phyloP scores from a whole-genome alignment of 1,139 yeast genomes.

The Debaryomyces subglobosus region DNA sequence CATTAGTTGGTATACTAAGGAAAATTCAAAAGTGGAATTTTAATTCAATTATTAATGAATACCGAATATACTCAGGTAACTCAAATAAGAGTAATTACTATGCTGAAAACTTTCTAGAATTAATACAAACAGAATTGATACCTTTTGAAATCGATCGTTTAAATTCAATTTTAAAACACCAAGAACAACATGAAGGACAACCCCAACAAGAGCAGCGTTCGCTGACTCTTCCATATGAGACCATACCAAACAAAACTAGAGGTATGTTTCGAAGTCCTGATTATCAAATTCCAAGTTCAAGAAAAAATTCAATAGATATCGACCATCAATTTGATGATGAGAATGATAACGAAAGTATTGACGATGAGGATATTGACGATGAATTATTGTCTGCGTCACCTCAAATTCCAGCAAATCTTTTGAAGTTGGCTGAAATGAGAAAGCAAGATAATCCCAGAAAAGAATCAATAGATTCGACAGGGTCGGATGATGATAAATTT shows the following conservation, averaged over 20 bases:
- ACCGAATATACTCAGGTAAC: conserved; percentile 65
- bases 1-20: conserved; percentile 78
- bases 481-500: conserved; percentile 22
- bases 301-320: conserved; percentile 9
- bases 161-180: conserved; percentile 14
- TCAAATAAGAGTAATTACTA: conserved; percentile 75
- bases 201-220: conserved; percentile 12
- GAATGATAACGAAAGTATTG: conserved; percentile 25
- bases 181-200: conserved; percentile 13
- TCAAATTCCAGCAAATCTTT: conserved; percentile 62
- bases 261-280: conserved; percentile 16
- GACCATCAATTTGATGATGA: conserved; percentile 20
- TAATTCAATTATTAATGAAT: conserved; percentile 82
- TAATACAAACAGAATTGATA: conserved; percentile 59
- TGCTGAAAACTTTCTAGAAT: conserved; percentile 81
- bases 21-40: conserved; percentile 89
- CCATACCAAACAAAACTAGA: conserved; percentile 6
- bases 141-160: conserved; percentile 43
- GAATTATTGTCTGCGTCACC: conserved; percentile 64
- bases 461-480: conserved; percentile 16
- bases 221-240: conserved; percentile 9
- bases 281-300: conserved; percentile 6
- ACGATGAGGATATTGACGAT: conserved; percentile 53
- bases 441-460: conserved; percentile 34
- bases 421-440: conserved; percentile 57